These are phyloP conservation scores for Ogataea paradorogensis DNA, from an alignment of 805 yeast species.

Conservation along the genomic window DNA sequence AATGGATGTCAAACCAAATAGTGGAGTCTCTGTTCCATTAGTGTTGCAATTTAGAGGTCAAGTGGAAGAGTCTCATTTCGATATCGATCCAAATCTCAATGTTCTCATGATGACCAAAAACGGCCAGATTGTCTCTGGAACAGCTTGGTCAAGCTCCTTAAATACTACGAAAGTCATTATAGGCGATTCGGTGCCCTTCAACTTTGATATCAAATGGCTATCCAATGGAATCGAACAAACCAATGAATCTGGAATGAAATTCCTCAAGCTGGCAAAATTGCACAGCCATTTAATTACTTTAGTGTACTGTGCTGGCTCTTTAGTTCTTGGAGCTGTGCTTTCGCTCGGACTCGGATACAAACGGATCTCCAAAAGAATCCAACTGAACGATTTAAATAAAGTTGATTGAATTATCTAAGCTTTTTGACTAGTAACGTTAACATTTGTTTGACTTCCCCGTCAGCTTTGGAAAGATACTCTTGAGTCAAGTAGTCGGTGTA, in stretches of 20 bases:
- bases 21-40: constrained; percentile 53
- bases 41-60: constrained; percentile 64
- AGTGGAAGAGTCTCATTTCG: constrained; percentile 64
- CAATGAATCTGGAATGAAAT: constrained; percentile 8
- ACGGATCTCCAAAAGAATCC: constrained; percentile 24
- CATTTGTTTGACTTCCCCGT: constrained; percentile 23
- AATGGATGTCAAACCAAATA: constrained; percentile 46
- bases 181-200: constrained; percentile 59
- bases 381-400: constrained; percentile 23
- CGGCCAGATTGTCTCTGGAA: constrained; percentile 46
- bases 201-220: constrained; percentile 59
- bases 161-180: constrained; percentile 61
- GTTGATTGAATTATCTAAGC: constrained; percentile 25
- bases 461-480: constrained; percentile 19
- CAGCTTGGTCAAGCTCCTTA: constrained; percentile 60
- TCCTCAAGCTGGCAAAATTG: constrained; percentile 12
- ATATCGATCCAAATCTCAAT: constrained; percentile 58
- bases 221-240: constrained; percentile 5
- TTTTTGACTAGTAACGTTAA: constrained; percentile 27
- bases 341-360: constrained; percentile 24
- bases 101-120: constrained; percentile 40
- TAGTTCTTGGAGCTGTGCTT: constrained; percentile 24
- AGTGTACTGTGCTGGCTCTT: constrained; percentile 14
- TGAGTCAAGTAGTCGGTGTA: constrained; percentile 34
- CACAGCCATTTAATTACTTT: constrained; percentile 9